These are phyloP conservation scores for Pachysolen tannophilus DNA, from an alignment of 805 yeast genomes.

Conservation along the genomic window DNA sequence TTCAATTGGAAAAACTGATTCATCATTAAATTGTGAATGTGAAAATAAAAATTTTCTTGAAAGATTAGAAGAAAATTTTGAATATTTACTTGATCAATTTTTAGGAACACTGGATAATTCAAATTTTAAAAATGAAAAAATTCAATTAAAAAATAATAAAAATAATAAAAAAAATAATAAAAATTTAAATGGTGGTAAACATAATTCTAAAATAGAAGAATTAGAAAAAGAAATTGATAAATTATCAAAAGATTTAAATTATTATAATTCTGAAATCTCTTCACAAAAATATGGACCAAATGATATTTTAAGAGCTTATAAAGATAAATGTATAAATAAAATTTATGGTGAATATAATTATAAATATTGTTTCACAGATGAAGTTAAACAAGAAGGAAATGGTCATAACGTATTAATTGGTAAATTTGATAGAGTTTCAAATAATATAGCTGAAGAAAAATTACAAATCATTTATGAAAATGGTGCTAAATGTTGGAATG, in stretches of 20 bases:
- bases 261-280: not conserved
- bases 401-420: conserved; percentile 49
- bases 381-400: conserved; percentile 44
- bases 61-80: not conserved
- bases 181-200: not conserved
- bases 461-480: conserved; percentile 29
- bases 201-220: not conserved
- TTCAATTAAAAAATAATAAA: too few relatives aligned
- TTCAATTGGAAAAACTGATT: not conserved
- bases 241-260: conserved; percentile 1
- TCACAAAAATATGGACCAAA: conserved; percentile 42
- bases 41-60: not conserved
- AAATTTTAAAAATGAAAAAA: too few relatives aligned
- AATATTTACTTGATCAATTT: not conserved
- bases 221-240: conserved; percentile 2
- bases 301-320: conserved; percentile 55
- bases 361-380: conserved; percentile 48
- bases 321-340: conserved; percentile 36
- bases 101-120: too few relatives aligned
- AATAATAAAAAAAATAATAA: not conserved
- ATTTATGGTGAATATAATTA: conserved; percentile 68
- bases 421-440: conserved; percentile 13
- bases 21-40: not conserved
- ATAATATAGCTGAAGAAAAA: conserved; percentile 9
- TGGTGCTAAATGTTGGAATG: conserved; percentile 92